Evolutionary conservation across 305 asterid genomes (phyloP).

Genomic region (Stenogyne calaminthoides): DNA sequence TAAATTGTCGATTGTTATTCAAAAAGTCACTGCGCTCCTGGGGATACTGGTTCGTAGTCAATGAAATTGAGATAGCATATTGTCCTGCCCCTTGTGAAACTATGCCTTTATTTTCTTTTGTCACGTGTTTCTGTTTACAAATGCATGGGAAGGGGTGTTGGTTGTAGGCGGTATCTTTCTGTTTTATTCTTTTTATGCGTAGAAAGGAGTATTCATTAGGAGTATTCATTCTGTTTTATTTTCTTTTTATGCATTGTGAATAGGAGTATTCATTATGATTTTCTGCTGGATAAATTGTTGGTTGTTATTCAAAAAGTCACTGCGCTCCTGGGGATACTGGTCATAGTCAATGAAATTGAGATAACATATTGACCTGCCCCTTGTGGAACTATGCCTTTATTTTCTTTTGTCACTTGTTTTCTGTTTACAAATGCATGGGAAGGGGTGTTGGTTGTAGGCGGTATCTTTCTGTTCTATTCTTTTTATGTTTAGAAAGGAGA

Average conservation of each 20-base stretch:
- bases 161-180: not conserved
- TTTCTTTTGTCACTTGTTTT: not conserved
- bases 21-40: constrained; percentile 86
- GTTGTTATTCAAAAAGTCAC: constrained; percentile 86
- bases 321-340: constrained; percentile 93
- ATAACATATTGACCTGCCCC: not conserved
- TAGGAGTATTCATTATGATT: constrained; percentile 52
- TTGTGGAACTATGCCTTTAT: not conserved
- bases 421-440: not conserved
- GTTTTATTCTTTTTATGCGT: not conserved
- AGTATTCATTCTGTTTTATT: no score
- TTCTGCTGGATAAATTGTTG: constrained; percentile 71
- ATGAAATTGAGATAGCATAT: not conserved
- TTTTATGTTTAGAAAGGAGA: not conserved
- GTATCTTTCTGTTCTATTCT: not conserved
- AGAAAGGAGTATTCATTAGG: no score
- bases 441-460: not conserved
- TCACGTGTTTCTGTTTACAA: not conserved
- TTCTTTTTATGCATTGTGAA: constrained; percentile 55
- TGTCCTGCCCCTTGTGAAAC: not conserved
- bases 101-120: constrained; percentile 1
- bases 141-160: not conserved
- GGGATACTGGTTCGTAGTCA: constrained; percentile 80
- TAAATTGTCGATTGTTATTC: constrained; percentile 79
- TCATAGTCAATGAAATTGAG: constrained; percentile 36